These are phyloP conservation scores for Rhodotorula paludigena DNA, from an alignment of 768 basidiomycete species.

Conservation along the genomic window DNA sequence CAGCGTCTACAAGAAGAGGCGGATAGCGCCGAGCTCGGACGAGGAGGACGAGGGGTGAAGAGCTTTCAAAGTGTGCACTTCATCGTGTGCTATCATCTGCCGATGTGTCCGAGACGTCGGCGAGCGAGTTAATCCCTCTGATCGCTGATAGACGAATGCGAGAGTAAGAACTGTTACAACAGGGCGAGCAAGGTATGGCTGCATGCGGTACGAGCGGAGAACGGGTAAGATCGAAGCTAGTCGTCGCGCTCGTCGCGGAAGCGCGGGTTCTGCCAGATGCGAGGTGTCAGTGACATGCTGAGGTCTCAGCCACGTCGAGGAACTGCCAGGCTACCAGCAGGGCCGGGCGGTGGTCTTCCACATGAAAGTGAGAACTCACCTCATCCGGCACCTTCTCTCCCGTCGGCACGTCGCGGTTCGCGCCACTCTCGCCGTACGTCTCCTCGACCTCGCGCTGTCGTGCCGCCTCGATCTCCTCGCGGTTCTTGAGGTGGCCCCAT, in stretches of 20 bases:
- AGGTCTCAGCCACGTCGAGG: no score
- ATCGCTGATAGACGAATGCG: no score
- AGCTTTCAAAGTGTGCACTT: background rate
- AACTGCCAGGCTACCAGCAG: no score
- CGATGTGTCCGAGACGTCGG: no score
- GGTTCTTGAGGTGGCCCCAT: conserved; percentile 72
- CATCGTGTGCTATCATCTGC: no score
- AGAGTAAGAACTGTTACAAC: conserved; percentile 2
- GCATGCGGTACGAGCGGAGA: background rate
- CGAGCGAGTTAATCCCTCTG: no score
- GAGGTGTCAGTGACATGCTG: background rate
- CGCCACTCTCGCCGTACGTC: conserved; percentile 56
- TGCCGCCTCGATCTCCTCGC: conserved; percentile 66
- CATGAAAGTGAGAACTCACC: conserved; percentile 25
- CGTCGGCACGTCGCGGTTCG: conserved; percentile 42
- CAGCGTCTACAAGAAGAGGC: conserved; percentile 26
- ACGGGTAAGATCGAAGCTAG: background rate
- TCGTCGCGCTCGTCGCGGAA: conserved; percentile 43
- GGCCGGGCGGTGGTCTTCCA: no score
- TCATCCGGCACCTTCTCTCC: conserved; percentile 41
- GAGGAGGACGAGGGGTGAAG: conserved; percentile 5
- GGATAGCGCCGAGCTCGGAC: conserved; percentile 26
- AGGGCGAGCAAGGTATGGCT: background rate
- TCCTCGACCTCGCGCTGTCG: conserved; percentile 77
- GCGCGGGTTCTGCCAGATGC: conserved; percentile 33